Conservation (phyloP, 495 filamentous ascomycete species). For the Gamarada debralockiae region DNA sequence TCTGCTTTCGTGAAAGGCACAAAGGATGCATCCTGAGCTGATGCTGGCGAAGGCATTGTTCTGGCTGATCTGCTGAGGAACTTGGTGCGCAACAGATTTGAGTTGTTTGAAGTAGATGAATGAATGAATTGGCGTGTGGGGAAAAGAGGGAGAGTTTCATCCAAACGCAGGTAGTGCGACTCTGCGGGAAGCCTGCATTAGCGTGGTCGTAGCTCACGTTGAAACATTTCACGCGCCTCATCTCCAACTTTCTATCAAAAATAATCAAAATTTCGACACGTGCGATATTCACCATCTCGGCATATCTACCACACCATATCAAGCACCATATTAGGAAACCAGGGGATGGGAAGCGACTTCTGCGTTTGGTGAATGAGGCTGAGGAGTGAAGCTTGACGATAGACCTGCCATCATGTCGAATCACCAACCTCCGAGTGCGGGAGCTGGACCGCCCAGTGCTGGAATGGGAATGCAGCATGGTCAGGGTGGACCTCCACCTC, state of each 20-base stretch:
- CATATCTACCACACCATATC: neutral
- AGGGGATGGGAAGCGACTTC: constrained; percentile 3
- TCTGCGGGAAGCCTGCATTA: constrained; percentile 24
- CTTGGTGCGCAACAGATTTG: neutral
- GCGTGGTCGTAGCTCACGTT: constrained; percentile 2
- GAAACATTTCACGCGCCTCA: too few relatives aligned
- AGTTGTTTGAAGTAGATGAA: too few relatives aligned
- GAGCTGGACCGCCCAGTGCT: constrained; percentile 44
- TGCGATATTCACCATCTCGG: neutral
- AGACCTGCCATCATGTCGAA: constrained; percentile 18
- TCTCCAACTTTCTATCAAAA: neutral
- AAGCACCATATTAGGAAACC: too few relatives aligned
- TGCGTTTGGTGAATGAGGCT: neutral
- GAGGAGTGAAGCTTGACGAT: neutral
- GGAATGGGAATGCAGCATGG: constrained; percentile 50
- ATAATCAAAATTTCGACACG: neutral
- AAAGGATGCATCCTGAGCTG: constrained; percentile 10
- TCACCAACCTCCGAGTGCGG: constrained; percentile 32
- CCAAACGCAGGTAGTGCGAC: constrained; percentile 14
- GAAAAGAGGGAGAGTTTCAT: too few relatives aligned
- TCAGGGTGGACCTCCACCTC: constrained; percentile 34
- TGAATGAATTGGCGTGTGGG: too few relatives aligned
- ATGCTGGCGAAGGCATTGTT: constrained; percentile 8
- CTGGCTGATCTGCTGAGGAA: too few relatives aligned
- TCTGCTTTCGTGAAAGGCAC: constrained; percentile 57